Base-by-base conservation (phyloP, 1,139 yeast species). In the Lodderomyces orthopsilosis region DNA sequence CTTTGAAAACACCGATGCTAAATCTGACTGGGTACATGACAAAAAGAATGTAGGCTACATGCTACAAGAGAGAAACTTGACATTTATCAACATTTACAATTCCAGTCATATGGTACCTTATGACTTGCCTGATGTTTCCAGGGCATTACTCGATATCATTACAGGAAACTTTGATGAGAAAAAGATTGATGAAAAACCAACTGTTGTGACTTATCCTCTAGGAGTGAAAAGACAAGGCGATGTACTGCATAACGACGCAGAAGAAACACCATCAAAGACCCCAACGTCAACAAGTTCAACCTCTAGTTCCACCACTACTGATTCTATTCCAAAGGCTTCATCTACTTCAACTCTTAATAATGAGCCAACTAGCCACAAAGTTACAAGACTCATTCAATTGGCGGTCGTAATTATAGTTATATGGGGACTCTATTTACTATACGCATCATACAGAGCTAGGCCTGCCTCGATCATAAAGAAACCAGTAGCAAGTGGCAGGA, bases 51-150 rank as follows among this genome's bases (percentile, higher is more conserved):
- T 77, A 1, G 94, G 94, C 1, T 66, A 67, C 41, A 61, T 83
- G 35, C 66, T 68, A 48, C 59, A 56, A 13, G 91, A 82, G 44
- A 75, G 90, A 49, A 88, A 88, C 55, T 69, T 93, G 55, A 86
- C 96, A 0, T 86, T 84, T 60, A 79, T 88, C 23, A 79, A 82
- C 49, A 79, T 91, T 2, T 80, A 68, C 57, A 80, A 88, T 54
- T 79, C 96, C 0, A 84, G 95, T 4, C 98, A 93, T 59, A 93
- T 93, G 99, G 95, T 91, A 18, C 96, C 98, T 1, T 85, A 80
- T 54, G 98, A 93, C 58, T 65, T 79, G 43, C 88, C 95, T 1
- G 79, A 74, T 38, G 71, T 78, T 26, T 77, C 91, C 7, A 71
- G 90, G 52, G 89, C 91, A 24, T 68, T 93, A 41, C 65, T 85